Conservation (phyloP, 495 filamentous ascomycete species). For the Lichenothelia convexa region DNA sequence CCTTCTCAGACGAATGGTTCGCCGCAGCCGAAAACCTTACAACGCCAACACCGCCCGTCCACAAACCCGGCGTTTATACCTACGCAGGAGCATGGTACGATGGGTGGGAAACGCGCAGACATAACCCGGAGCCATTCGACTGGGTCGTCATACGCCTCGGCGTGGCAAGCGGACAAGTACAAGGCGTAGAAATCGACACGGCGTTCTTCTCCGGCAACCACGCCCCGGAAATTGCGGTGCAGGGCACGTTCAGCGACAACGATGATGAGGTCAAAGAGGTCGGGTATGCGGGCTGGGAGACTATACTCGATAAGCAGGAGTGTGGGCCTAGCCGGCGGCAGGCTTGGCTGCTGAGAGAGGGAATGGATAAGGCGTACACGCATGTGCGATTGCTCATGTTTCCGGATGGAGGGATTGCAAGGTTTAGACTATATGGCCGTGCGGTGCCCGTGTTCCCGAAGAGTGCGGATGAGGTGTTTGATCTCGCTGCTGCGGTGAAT, state of each 20-base stretch:
- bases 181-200: conserved; percentile 75
- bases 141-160: conserved; percentile 73
- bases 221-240: conserved; percentile 63
- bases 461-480: conserved; percentile 44
- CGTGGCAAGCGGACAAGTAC: conserved; percentile 53
- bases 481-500: conserved; percentile 66
- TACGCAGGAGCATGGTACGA: conserved; percentile 86
- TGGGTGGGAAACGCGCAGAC: conserved; percentile 83
- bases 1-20: conserved; percentile 79
- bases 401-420: conserved; percentile 83
- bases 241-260: conserved; percentile 45
- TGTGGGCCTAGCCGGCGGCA: conserved; percentile 64
- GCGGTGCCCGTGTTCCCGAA: conserved; percentile 54
- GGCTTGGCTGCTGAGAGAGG: conserved; percentile 50
- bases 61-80: conserved; percentile 64
- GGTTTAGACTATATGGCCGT: conserved; percentile 65
- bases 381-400: conserved; percentile 81
- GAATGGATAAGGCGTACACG: conserved; percentile 50
- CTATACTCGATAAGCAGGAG: conserved; percentile 47
- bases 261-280: conserved; percentile 41
- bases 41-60: conserved; percentile 54
- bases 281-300: conserved; percentile 46
- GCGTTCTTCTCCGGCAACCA: conserved; percentile 78
- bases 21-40: conserved; percentile 65
- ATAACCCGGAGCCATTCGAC: conserved; percentile 64